phyloP scores from a whole-genome alignment of 495 filamentous ascomycete genomes.

The Penicillium robsamsonii region DNA sequence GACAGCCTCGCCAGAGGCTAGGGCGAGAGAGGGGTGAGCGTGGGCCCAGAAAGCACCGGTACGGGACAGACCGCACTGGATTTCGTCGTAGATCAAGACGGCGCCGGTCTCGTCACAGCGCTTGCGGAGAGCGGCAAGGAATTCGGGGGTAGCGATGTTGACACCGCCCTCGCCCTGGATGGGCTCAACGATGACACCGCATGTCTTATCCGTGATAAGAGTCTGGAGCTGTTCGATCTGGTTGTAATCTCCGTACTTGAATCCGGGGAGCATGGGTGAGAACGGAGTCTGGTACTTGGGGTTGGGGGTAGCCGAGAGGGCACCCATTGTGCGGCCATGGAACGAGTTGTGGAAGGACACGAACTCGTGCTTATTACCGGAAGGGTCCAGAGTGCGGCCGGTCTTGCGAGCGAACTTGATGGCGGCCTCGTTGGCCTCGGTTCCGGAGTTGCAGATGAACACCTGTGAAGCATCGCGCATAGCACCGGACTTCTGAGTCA shows the following conservation, averaged over 20 bases:
- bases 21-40: constrained; percentile 53
- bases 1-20: constrained; percentile 53
- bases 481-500: constrained; percentile 68
- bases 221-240: constrained; percentile 65
- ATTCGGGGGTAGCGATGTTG: constrained; percentile 75
- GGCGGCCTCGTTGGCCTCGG: constrained; percentile 95
- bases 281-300: constrained; percentile 97
- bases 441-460: constrained; percentile 93
- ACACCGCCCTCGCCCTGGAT: constrained; percentile 98
- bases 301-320: constrained; percentile 91
- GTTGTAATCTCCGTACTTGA: constrained; percentile 82
- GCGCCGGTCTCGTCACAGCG: constrained; percentile 86
- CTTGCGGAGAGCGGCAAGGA: constrained; percentile 71
- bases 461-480: constrained; percentile 80
- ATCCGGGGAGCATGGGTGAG: constrained; percentile 91
- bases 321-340: constrained; percentile 95
- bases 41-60: constrained; percentile 93
- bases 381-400: constrained; percentile 67
- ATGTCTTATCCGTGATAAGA: constrained; percentile 79
- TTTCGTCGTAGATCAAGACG: constrained; percentile 91
- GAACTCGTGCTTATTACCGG: constrained; percentile 74
- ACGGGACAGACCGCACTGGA: constrained; percentile 86
- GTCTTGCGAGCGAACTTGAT: constrained; percentile 95
- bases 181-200: constrained; percentile 94
- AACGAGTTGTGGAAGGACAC: constrained; percentile 89